Evolutionary conservation across 257 asterid genomes (phyloP).

Genomic region (Solanum clarkiae): DNA sequence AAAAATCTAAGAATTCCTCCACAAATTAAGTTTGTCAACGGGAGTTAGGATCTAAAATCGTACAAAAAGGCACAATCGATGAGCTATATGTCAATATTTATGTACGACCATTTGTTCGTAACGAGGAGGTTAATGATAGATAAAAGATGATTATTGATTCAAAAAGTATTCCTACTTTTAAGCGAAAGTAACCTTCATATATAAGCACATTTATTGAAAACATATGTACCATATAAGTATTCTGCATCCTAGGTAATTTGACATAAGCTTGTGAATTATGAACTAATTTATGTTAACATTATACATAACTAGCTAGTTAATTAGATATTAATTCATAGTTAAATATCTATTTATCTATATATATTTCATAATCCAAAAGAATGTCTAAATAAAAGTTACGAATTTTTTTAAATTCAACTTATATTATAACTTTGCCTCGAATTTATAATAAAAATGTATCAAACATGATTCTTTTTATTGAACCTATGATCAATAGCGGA

Average conservation of each 20-base stretch:
- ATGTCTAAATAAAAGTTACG: not conserved
- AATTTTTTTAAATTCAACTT: not conserved
- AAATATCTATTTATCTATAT: not conserved
- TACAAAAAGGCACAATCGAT: not conserved
- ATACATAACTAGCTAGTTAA: not conserved
- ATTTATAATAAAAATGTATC: not conserved
- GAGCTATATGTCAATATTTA: not conserved
- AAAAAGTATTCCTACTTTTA: not conserved
- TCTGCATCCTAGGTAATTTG: not conserved
- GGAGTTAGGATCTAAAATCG: not conserved
- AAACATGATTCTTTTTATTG: not conserved
- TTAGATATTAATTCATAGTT: not conserved
- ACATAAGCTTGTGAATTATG: not conserved
- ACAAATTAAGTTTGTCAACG: not conserved
- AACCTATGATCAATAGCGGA: not conserved
- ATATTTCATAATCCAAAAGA: not conserved
- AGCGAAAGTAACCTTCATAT: not conserved
- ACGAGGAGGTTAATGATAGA: not conserved
- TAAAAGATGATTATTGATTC: fast-evolving
- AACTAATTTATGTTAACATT: not conserved
- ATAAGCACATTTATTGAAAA: not conserved
- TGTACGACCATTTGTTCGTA: not conserved
- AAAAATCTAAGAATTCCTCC: not conserved
- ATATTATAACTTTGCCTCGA: not conserved
- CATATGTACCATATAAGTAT: not conserved